Base-by-base conservation (phyloP, 805 yeast genomes). In the Candida coquimbonensis region DNA sequence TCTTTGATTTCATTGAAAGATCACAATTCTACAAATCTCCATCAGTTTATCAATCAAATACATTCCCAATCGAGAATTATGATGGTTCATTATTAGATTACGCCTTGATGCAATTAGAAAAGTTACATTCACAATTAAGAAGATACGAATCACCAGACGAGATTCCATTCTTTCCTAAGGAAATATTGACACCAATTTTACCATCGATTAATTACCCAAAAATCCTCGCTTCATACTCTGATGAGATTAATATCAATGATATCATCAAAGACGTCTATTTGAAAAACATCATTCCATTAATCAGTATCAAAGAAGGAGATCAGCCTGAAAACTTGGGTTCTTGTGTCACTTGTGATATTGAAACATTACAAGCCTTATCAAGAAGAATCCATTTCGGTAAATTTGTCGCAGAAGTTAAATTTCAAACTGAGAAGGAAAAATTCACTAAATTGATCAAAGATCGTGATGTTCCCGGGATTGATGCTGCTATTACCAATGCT, bases 341-440 rank as follows among this genome's bases (percentile, higher is more conserved):
- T 26, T 87, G 93, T 36, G 82, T 95, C 4, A 69, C 80, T 36
- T 73, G 87, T 51, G 99, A 93, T 61, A 85, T 91, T 47, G 95
- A 86, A 53, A 79, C 85, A 53, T 72, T 93, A 53, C 96, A 93
- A 64, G 83, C 96, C 6, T 67, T 93, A 39, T 85, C 96, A 9
- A 74, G 99, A 57, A 76, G 99, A 61, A 87, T 93, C 54, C 99
- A 93, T 66, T 93, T 91, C 67, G 99, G 99, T 42, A 87, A 86
- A 66, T 93, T 91, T 71, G 99, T 93, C 9, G 99, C 99, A 6
- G 99, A 93, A 63, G 85, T 96, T 39, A 93, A 93, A 66, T 93
- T 80, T 64, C 81, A 74, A 56, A 68, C 72, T 26, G 93, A 90
- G 49, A 73, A 70, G 33, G 86, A 77, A 42, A 64, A 63, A 42